Conservation (phyloP, 192 early-diverging fungal genomes). For the Kickxella alabastrina region DNA sequence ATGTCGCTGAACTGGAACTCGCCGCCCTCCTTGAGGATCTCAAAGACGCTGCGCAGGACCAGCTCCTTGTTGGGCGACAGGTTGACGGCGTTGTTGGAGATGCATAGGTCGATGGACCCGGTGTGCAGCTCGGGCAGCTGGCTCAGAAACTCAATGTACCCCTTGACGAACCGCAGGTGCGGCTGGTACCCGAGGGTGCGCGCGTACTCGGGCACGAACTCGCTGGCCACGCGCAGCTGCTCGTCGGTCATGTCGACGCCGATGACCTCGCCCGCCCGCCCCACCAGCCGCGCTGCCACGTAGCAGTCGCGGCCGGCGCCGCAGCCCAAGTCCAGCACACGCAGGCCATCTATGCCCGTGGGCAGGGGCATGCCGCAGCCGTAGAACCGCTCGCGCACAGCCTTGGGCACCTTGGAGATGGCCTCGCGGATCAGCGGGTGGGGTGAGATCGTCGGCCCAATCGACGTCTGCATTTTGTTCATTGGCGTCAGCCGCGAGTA, state of each 20-base stretch:
- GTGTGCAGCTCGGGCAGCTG: constrained; percentile 20
- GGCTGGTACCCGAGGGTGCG: constrained; percentile 40
- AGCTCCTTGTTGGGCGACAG: constrained; percentile 50
- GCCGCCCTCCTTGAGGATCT: constrained; percentile 31
- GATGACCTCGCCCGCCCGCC: constrained; percentile 37
- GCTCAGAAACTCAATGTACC: constrained; percentile 46
- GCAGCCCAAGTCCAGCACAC: constrained; percentile 48
- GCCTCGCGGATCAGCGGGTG: constrained; percentile 39
- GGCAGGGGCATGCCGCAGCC: constrained; percentile 49
- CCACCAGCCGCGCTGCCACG: constrained; percentile 46
- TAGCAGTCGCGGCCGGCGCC: constrained; percentile 52
- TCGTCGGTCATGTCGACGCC: constrained; percentile 55
- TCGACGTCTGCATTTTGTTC: constrained; percentile 40
- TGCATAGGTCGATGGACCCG: constrained; percentile 44
- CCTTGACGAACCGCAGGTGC: constrained; percentile 37
- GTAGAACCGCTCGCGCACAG: constrained; percentile 42
- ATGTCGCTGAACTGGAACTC: constrained; percentile 50
- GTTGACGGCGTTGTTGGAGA: constrained; percentile 50
- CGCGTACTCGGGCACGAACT: constrained; percentile 14
- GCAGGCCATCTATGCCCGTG: constrained; percentile 41
- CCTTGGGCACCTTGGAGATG: constrained; percentile 29
- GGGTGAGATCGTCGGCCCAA: constrained; percentile 25
- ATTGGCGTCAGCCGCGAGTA: constrained; percentile 47
- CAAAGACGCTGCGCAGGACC: constrained; percentile 43
- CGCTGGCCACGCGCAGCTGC: constrained; percentile 40